Evolutionary conservation across 371 early-diverging fungal species (phyloP).

Genomic region (Smittium culicis): DNA sequence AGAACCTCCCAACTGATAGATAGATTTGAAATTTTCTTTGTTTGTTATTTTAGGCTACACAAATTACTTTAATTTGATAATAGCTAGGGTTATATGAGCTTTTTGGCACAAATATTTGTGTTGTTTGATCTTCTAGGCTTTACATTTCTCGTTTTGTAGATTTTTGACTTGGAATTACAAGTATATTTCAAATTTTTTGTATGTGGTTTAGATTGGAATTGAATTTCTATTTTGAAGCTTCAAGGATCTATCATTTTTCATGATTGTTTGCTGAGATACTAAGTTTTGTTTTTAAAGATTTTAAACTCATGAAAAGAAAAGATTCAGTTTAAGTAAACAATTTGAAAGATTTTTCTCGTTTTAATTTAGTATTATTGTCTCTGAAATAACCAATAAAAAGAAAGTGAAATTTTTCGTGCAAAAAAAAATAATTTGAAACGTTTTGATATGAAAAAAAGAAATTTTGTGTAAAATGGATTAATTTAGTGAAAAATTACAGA

Average conservation of each 20-base stretch:
- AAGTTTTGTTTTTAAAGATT: no score
- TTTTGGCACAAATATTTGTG: no score
- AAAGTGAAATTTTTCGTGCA: background rate
- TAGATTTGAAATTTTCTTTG: background rate
- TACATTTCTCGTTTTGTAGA: no score
- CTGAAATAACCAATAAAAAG: background rate
- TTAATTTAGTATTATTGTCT: background rate
- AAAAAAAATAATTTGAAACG: background rate
- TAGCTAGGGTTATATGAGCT: no score
- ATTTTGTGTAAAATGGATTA: background rate
- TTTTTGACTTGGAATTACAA: no score
- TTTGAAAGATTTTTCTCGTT: background rate
- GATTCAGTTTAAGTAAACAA: no score
- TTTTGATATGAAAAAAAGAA: background rate
- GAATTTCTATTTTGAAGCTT: background rate
- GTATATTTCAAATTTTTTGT: no score
- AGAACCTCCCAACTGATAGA: background rate
- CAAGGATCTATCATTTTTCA: no score
- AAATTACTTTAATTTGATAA: no score
- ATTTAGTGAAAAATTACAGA: background rate
- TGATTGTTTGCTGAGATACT: background rate
- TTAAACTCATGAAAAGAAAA: no score
- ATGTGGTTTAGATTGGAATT: background rate
- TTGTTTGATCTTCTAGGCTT: no score
- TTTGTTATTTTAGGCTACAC: background rate